Percentiles rank a stretch among this genome's conserved stretches.
phyloP scores from a whole-genome alignment of 768 basidiomycete species.

The Tulasnella sp. region DNA sequence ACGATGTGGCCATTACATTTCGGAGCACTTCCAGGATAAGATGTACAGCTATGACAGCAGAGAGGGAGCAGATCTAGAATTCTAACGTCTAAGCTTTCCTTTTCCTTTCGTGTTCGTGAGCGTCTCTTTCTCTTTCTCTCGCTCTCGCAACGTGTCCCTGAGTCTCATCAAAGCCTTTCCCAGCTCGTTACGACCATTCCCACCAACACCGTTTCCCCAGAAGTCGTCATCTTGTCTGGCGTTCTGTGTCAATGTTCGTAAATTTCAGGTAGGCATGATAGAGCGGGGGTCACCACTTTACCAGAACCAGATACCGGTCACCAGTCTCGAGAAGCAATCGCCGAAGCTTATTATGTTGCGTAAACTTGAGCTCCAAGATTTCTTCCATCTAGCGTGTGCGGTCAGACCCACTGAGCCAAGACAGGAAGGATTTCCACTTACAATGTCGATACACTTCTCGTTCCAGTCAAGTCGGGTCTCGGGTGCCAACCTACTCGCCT shows the following conservation, averaged over 20 bases:
- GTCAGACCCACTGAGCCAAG: background rate
- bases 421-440: background rate
- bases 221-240: slow-evolving; percentile 12
- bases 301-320: slow-evolving; percentile 23
- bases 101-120: background rate
- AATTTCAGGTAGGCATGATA: background rate
- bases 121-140: background rate
- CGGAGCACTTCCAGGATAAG: too few relatives aligned
- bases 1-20: too few relatives aligned
- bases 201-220: slow-evolving; percentile 23
- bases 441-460: slow-evolving; percentile 19
- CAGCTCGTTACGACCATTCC: slow-evolving; percentile 23
- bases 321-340: slow-evolving; percentile 21
- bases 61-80: too few relatives aligned
- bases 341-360: slow-evolving; percentile 20
- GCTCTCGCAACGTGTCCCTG: background rate
- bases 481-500: slow-evolving; percentile 15
- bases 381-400: slow-evolving; percentile 23
- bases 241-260: slow-evolving; percentile 18
- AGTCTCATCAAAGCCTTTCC: slow-evolving; percentile 24
- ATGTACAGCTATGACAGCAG: too few relatives aligned
- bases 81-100: background rate
- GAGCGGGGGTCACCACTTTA: background rate
- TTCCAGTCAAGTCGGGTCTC: slow-evolving; percentile 20
- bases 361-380: slow-evolving; percentile 22